phyloP scores from a whole-genome alignment of 2,329 filamentous ascomycete species.

The Colletotrichum abscissum region DNA sequence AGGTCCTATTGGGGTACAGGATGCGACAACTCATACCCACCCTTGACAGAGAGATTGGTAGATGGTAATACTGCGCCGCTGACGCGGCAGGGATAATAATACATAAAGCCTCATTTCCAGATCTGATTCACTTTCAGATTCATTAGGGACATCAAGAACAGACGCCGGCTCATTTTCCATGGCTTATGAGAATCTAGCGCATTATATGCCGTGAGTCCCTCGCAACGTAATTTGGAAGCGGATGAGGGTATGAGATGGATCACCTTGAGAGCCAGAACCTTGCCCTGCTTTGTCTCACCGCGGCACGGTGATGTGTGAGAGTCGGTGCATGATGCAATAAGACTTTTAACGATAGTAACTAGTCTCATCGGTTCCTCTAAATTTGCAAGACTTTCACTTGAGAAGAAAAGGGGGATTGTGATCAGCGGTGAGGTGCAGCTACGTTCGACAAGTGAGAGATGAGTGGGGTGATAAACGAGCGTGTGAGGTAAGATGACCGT shows the following conservation, averaged over 20 bases:
- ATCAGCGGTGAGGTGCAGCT: slow-evolving; percentile 24
- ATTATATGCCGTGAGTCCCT: not conserved
- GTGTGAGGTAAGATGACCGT: not conserved
- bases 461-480: slow-evolving; percentile 5
- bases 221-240: not conserved
- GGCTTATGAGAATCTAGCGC: no score
- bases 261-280: not conserved
- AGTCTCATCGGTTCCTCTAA: no score
- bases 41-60: not conserved
- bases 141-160: not conserved
- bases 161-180: no score
- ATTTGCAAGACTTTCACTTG: not conserved
- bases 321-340: not conserved
- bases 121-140: not conserved
- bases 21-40: no score
- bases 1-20: no score
- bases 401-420: not conserved
- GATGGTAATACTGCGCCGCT: not conserved
- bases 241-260: not conserved
- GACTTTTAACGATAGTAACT: not conserved
- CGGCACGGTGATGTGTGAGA: not conserved
- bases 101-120: not conserved
- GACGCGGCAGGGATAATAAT: not conserved
- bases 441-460: not conserved
- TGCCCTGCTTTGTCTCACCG: not conserved